phyloP scores from a whole-genome alignment of 345 rosid species.

The Rhodomyrtus tomentosa region DNA sequence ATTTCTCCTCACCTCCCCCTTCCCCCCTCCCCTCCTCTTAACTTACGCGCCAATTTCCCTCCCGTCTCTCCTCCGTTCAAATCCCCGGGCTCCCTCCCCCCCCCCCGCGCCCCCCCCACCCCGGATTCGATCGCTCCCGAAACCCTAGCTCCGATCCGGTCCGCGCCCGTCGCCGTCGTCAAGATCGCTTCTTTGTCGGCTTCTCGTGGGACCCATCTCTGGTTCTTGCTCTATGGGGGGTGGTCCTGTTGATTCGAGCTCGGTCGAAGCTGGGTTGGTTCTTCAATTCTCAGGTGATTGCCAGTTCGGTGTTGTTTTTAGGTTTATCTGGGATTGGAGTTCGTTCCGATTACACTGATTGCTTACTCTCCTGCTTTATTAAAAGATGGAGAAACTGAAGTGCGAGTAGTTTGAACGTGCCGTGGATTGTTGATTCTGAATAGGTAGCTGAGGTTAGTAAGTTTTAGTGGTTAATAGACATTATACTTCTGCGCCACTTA shows the following conservation, averaged over 20 bases:
- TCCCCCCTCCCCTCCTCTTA: conserved; percentile 4
- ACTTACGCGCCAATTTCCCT: conserved; percentile 41
- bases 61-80: not conserved
- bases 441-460: not conserved
- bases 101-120: not conserved
- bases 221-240: not conserved
- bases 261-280: not conserved
- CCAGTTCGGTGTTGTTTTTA: not conserved
- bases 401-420: not conserved
- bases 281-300: not conserved
- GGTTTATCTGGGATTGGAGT: not conserved
- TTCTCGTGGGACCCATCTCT: not conserved
- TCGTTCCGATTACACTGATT: not conserved
- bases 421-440: not conserved
- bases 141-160: not conserved
- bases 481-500: not conserved
- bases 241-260: not conserved
- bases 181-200: not conserved
- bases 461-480: not conserved
- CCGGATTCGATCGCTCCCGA: not conserved
- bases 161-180: not conserved
- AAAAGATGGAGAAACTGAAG: not conserved
- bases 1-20: conserved; percentile 19
- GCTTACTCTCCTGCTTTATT: not conserved
- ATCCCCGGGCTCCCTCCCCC: not conserved